These are phyloP conservation scores for Rosa multiflora DNA, from an alignment of 306 rosid species.

Conservation along the genomic window DNA sequence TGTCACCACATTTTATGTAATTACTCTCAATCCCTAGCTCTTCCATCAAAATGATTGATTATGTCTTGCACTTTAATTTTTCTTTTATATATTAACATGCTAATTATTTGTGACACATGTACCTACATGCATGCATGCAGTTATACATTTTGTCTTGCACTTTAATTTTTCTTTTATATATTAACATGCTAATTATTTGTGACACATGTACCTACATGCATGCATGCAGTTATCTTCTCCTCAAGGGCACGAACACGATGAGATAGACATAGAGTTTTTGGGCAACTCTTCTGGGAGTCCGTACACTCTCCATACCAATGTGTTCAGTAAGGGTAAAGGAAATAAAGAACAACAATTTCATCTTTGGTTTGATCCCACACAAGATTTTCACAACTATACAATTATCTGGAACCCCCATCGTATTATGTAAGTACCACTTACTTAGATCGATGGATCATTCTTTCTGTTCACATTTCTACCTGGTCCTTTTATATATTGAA, in stretches of 20 bases:
- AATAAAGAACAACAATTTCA: conserved; percentile 39
- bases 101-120: neutral
- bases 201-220: neutral
- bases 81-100: neutral
- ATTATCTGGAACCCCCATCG: conserved; percentile 37
- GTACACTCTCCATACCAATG: conserved; percentile 42
- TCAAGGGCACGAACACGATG: conserved; percentile 39
- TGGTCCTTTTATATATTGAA: neutral
- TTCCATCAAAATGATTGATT: neutral
- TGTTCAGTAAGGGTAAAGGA: conserved; percentile 36
- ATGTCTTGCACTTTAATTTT: neutral
- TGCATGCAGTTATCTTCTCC: conserved; percentile 65
- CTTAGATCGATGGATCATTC: neutral
- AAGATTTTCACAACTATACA: conserved; percentile 41
- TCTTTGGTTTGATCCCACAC: conserved; percentile 51
- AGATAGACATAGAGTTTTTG: conserved; percentile 48
- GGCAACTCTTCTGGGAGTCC: conserved; percentile 44
- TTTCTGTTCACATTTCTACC: neutral
- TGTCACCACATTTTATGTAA: conserved; percentile 75
- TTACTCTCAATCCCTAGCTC: conserved; percentile 4
- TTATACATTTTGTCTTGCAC: conserved; percentile 26
- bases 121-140: conserved; percentile 26
- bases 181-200: neutral
- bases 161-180: neutral
- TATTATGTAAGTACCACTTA: conserved; percentile 32